Evolutionary conservation across 306 rosid species (phyloP).

Genomic region (Pueraria montana): DNA sequence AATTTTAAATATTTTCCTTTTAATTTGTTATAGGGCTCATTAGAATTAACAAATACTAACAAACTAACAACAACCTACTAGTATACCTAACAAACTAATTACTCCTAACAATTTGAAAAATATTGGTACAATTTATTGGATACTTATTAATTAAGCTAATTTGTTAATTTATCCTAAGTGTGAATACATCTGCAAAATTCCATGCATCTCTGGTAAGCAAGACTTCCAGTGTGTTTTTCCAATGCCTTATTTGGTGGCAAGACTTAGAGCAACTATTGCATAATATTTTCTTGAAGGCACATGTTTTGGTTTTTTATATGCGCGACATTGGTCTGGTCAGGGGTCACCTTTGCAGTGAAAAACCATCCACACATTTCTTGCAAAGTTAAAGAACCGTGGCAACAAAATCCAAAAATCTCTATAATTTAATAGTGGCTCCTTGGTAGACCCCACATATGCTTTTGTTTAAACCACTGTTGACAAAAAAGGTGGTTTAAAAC

Average conservation of each 20-base stretch:
- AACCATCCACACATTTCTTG: slow-evolving; percentile 43
- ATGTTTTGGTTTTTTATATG: slow-evolving; percentile 47
- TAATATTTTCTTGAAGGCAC: slow-evolving; percentile 42
- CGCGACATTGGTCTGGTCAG: slow-evolving; percentile 42
- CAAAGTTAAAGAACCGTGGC: slow-evolving; percentile 40
- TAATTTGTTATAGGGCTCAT: neutral
- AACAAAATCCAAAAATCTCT: slow-evolving; percentile 43
- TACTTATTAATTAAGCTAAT: slow-evolving; percentile 9
- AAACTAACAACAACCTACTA: too few species aligned
- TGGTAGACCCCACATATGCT: slow-evolving; percentile 50
- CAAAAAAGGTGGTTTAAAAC: slow-evolving; percentile 55
- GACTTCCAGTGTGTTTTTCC: neutral
- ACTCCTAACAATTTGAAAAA: neutral
- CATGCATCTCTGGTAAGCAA: slow-evolving; percentile 26
- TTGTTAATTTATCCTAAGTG: neutral
- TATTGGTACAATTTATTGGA: neutral
- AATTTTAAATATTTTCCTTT: neutral
- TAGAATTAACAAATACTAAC: too few species aligned
- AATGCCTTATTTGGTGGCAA: slow-evolving; percentile 38
- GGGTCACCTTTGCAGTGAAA: slow-evolving; percentile 32
- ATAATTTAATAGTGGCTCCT: slow-evolving; percentile 32
- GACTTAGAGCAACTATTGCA: slow-evolving; percentile 1
- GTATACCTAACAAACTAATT: too few species aligned
- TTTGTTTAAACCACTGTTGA: slow-evolving; percentile 47
- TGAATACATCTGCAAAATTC: neutral